Percentiles rank a stretch among this genome's conserved stretches.
phyloP scores from a whole-genome alignment of 441 rosid genomes.

The Theobroma grandiflorum region DNA sequence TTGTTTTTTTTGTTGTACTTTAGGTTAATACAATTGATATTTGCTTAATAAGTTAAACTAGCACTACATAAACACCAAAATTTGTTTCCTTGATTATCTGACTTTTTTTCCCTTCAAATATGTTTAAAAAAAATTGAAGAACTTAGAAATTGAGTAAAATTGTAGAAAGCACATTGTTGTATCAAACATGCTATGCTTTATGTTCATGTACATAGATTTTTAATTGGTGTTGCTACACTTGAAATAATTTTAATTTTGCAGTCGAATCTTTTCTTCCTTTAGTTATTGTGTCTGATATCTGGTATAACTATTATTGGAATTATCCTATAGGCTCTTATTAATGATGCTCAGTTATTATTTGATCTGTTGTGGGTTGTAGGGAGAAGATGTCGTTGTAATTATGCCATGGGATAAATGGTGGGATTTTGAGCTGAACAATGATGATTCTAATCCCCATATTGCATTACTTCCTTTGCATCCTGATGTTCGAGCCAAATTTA shows the following conservation, averaged over 20 bases:
- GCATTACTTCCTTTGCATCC: constrained; percentile 95
- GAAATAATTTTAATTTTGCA: neutral
- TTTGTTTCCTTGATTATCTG: too few species aligned
- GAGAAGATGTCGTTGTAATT: constrained; percentile 82
- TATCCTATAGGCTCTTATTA: neutral
- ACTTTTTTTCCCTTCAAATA: too few species aligned
- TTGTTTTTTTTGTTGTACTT: neutral
- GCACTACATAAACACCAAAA: neutral
- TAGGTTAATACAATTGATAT: neutral
- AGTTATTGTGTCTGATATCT: neutral
- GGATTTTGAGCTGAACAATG: constrained; percentile 90
- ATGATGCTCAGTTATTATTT: neutral
- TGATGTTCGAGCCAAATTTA: constrained; percentile 81
- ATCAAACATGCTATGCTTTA: neutral
- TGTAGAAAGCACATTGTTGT: too few species aligned
- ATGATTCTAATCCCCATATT: constrained; percentile 88
- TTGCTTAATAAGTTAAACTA: neutral
- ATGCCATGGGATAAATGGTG: constrained; percentile 99
- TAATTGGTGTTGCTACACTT: neutral
- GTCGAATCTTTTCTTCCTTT: neutral
- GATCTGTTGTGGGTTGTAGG: constrained; percentile 52
- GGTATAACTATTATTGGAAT: neutral
- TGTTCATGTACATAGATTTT: neutral
- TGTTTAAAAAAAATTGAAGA: too few species aligned
- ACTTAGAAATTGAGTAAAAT: too few species aligned